Conservation (phyloP, 2,329 filamentous ascomycete species). For the Hortaea werneckii region DNA sequence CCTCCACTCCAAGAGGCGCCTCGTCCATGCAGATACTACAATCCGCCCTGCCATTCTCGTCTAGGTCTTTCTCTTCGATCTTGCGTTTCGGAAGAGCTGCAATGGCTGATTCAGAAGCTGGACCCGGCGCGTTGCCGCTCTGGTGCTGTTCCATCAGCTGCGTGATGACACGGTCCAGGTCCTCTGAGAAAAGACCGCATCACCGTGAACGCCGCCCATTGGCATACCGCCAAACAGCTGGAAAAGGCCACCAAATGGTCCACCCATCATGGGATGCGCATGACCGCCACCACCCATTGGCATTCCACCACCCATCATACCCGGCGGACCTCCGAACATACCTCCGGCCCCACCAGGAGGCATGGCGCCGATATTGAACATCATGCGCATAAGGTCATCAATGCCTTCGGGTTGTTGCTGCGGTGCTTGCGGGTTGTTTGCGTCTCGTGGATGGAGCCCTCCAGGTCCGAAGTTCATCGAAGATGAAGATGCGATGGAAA, state of each 20-base stretch:
- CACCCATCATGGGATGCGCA: neutral
- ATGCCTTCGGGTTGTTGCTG: slow-evolving; percentile 24
- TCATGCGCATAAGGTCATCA: slow-evolving; percentile 22
- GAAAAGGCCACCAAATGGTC: slow-evolving; percentile 11
- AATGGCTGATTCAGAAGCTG: slow-evolving; percentile 68
- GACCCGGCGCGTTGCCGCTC: slow-evolving; percentile 66
- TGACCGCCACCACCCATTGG: neutral
- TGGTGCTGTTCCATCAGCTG: slow-evolving; percentile 78
- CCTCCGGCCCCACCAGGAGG: slow-evolving; percentile 1
- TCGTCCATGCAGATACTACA: slow-evolving; percentile 95
- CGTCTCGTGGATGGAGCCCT: slow-evolving; percentile 41
- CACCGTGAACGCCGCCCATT: slow-evolving; percentile 46
- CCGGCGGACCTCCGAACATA: neutral
- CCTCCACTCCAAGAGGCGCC: slow-evolving; percentile 61
- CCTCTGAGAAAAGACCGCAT: slow-evolving; percentile 85
- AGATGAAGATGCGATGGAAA: slow-evolving; percentile 22
- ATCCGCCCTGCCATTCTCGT: slow-evolving; percentile 60
- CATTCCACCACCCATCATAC: slow-evolving; percentile 4
- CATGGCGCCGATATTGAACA: slow-evolving; percentile 20
- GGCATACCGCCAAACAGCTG: slow-evolving; percentile 21
- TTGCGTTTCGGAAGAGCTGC: slow-evolving; percentile 57
- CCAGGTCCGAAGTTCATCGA: slow-evolving; percentile 2
- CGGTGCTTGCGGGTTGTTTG: slow-evolving; percentile 38
- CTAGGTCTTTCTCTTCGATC: slow-evolving; percentile 58
- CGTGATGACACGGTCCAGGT: slow-evolving; percentile 77